Conservation (phyloP, 805 yeast species). For the Helenozyma rhizophorensis region DNA sequence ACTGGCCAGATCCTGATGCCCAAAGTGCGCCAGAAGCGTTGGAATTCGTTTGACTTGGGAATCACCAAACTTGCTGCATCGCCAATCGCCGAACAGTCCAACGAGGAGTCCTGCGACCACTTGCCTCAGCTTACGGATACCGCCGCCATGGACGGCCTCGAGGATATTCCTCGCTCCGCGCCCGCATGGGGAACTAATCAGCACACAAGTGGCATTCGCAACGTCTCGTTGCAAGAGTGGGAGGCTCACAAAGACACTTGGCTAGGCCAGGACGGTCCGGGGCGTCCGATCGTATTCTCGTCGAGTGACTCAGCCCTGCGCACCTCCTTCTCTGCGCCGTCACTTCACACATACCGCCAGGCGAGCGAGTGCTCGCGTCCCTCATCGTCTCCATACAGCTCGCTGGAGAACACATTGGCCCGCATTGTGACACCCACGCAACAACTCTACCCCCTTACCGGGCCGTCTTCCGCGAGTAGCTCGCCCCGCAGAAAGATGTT, state of each 20-base stretch:
- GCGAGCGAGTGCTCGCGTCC: constrained; percentile 4
- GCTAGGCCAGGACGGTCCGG: constrained; percentile 14
- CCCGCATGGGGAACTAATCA: constrained; percentile 2
- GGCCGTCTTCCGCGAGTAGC: constrained; percentile 11
- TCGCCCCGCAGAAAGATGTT: constrained; percentile 31
- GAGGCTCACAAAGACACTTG: constrained; percentile 22
- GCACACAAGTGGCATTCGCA: constrained; percentile 1
- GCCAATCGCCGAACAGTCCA: not conserved
- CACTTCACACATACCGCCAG: constrained; percentile 36
- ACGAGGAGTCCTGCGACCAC: not conserved
- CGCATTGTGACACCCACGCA: constrained; percentile 11
- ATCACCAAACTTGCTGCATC: too few relatives aligned
- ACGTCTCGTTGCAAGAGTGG: constrained; percentile 33
- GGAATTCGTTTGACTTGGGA: too few relatives aligned
- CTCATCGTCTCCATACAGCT: constrained; percentile 2
- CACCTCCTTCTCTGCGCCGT: constrained; percentile 25
- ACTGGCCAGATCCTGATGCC: not conserved
- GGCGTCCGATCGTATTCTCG: too few relatives aligned
- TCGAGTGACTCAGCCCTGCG: too few relatives aligned
- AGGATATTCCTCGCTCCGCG: constrained; percentile 6
- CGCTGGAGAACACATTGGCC: constrained; percentile 11
- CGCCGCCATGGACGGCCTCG: constrained; percentile 9
- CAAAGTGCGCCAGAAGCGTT: constrained; percentile 1
- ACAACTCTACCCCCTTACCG: not conserved
- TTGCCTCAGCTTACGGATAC: not conserved